Evolutionary conservation across 106 monocot species (phyloP).

Genomic region (Posidonia australis): DNA sequence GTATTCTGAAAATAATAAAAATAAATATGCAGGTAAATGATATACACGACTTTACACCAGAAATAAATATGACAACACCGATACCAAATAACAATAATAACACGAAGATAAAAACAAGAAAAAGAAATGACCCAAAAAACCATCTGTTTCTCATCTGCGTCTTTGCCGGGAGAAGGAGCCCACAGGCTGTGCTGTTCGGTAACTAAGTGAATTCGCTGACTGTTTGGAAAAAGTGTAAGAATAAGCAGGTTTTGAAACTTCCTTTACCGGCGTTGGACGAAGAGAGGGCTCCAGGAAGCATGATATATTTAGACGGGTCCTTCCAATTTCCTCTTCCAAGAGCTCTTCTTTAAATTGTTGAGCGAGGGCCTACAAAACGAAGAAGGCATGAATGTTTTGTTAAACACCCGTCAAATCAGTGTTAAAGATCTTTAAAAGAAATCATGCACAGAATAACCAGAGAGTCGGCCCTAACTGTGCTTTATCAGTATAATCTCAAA

Average conservation of each 20-base stretch:
- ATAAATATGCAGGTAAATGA: no score
- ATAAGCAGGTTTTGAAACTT: conserved; percentile 14
- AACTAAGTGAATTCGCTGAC: conserved; percentile 41
- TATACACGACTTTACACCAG: no score
- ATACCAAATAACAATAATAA: neutral
- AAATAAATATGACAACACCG: no score
- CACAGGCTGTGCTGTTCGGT: conserved; percentile 36
- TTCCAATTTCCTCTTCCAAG: conserved; percentile 73
- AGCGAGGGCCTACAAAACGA: conserved; percentile 49
- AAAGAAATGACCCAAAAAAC: neutral
- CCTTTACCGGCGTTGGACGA: conserved; percentile 21
- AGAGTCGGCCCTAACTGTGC: no score
- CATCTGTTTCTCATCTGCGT: conserved; percentile 33
- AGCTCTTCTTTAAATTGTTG: conserved; percentile 64
- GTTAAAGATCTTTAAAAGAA: no score
- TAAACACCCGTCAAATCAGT: no score
- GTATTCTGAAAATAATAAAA: no score
- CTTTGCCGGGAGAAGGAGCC: conserved; percentile 40
- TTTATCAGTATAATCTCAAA: no score
- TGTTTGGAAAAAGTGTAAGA: conserved; percentile 26
- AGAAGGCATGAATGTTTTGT: neutral
- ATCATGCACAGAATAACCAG: no score
- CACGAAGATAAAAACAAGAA: neutral
- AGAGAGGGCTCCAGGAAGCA: conserved; percentile 80
- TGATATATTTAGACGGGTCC: conserved; percentile 88